phyloP scores from a whole-genome alignment of 495 filamentous ascomycete species.

The Penicillium dipodomyicola region DNA sequence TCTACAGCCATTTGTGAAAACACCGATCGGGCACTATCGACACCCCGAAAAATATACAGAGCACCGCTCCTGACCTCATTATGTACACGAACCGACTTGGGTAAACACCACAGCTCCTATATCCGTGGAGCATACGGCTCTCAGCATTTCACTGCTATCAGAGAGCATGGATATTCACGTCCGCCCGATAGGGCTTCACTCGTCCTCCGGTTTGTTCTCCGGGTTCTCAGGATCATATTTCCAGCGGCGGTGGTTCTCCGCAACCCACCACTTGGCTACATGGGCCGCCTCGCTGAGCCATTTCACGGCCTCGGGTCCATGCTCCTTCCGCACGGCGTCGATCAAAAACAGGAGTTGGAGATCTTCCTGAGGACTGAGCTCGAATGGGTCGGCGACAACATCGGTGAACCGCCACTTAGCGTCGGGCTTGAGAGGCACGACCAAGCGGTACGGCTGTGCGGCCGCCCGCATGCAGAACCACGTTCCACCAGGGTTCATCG shows the following conservation, averaged over 20 bases:
- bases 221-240: conserved; percentile 14
- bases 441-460: conserved; percentile 32
- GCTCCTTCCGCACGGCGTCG: conserved; percentile 21
- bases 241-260: conserved; percentile 27
- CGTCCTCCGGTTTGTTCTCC: background rate
- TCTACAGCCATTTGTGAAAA: no score
- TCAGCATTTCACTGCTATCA: background rate
- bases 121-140: background rate
- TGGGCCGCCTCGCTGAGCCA: conserved; percentile 40
- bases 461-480: conserved; percentile 36
- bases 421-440: conserved; percentile 36
- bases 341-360: conserved; percentile 24
- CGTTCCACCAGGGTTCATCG: conserved; percentile 43
- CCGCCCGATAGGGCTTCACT: background rate
- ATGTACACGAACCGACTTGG: no score
- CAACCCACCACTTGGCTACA: conserved; percentile 35
- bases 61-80: no score
- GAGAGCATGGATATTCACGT: background rate
- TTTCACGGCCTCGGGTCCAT: conserved; percentile 28
- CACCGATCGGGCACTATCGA: no score
- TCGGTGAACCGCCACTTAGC: conserved; percentile 39
- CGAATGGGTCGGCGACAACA: conserved; percentile 28
- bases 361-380: conserved; percentile 20
- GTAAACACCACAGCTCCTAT: no score
- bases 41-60: no score